These are phyloP conservation scores for Hypoxylon rickii DNA, from an alignment of 495 filamentous ascomycete genomes.

Conservation along the genomic window DNA sequence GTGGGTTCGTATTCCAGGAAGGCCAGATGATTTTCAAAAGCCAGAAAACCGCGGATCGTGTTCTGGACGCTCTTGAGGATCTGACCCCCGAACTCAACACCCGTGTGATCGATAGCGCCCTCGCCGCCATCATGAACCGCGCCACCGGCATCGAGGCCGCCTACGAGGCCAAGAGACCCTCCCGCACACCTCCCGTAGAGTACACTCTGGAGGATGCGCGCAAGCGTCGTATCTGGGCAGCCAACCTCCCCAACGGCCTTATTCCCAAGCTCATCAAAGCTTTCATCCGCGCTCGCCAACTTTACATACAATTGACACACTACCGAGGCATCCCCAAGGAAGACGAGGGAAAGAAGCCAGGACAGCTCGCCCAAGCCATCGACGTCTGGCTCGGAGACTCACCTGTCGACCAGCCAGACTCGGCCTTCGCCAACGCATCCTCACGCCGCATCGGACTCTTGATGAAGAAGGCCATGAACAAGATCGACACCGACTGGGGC, in stretches of 20 bases:
- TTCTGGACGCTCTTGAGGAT: constrained; percentile 5
- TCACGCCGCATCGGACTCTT: too few species aligned
- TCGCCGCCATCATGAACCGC: constrained; percentile 6
- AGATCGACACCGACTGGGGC: too few species aligned
- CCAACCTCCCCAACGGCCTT: background rate
- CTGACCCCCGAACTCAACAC: background rate
- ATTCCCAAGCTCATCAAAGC: background rate
- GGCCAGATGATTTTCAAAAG: constrained; percentile 1
- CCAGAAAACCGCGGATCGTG: background rate
- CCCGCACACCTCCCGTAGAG: background rate
- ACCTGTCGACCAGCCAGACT: background rate
- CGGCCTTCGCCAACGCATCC: too few species aligned
- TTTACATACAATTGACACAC: constrained; percentile 6
- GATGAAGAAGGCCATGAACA: too few species aligned
- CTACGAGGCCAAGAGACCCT: background rate
- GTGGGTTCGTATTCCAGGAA: constrained; percentile 9
- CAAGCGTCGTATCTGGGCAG: background rate
- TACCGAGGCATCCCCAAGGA: background rate
- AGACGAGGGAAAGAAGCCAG: background rate
- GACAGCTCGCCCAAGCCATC: constrained; percentile 2
- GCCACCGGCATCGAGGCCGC: background rate
- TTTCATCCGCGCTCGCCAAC: background rate
- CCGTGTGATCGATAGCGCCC: background rate
- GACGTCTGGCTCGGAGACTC: constrained; percentile 2
- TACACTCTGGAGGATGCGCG: background rate